These are phyloP conservation scores for Boehmeria nivea DNA, from an alignment of 306 rosid genomes.

Conservation along the genomic window DNA sequence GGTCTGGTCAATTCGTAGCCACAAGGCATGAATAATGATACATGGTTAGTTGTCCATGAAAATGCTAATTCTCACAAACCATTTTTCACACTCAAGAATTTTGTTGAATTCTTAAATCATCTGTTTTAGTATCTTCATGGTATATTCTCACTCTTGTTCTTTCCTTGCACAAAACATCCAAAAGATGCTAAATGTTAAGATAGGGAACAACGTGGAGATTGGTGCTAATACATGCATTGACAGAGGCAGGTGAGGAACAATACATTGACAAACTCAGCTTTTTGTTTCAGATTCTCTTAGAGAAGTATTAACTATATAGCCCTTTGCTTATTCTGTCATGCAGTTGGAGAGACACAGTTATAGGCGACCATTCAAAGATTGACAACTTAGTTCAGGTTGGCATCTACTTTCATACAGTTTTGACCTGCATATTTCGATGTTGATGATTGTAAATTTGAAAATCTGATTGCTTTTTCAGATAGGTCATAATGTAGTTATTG, in stretches of 20 bases:
- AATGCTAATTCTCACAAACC: too few relatives aligned
- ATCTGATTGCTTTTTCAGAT: conserved; percentile 55
- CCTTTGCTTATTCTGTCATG: conserved; percentile 19
- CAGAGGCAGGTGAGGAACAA: conserved; percentile 68
- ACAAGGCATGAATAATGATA: too few relatives aligned
- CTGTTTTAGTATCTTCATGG: conserved; percentile 1
- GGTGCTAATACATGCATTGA: conserved; percentile 93
- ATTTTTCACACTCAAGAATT: not conserved
- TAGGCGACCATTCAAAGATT: conserved; percentile 74
- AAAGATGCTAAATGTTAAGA: conserved; percentile 65
- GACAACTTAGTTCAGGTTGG: conserved; percentile 95
- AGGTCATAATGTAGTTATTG: conserved; percentile 84
- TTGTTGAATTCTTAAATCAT: conserved; percentile 1
- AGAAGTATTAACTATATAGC: conserved; percentile 19
- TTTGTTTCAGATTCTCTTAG: conserved; percentile 17
- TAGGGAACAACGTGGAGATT: conserved; percentile 74
- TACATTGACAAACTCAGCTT: conserved; percentile 1
- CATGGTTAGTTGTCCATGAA: too few relatives aligned
- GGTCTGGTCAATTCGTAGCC: too few relatives aligned
- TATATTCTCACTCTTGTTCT: conserved; percentile 17
- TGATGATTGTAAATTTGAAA: not conserved
- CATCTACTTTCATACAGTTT: conserved; percentile 12
- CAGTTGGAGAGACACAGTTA: conserved; percentile 94
- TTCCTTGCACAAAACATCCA: conserved; percentile 10
- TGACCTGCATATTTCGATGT: not conserved